Percentiles rank a stretch among this genome's conserved stretches.
Conservation (phyloP, 768 basidiomycete genomes). For the Ramaria rubella region DNA sequence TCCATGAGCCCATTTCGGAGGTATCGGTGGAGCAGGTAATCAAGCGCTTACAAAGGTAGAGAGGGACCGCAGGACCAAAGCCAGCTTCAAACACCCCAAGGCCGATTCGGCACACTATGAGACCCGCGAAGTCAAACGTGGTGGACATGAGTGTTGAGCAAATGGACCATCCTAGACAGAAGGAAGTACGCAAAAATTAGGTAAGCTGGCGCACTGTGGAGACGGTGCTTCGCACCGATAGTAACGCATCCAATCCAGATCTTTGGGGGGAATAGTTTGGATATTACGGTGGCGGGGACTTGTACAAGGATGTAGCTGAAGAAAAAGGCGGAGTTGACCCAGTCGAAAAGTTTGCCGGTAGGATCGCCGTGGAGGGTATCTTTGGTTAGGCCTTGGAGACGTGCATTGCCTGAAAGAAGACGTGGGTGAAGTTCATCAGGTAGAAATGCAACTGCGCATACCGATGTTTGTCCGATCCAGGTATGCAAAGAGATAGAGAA, state of each 20-base stretch:
- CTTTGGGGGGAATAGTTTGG: conserved; percentile 64
- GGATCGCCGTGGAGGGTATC: conserved; percentile 63
- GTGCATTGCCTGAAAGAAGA: conserved; percentile 47
- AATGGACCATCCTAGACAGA: conserved; percentile 52
- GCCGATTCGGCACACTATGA: conserved; percentile 51
- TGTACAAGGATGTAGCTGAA: conserved; percentile 71
- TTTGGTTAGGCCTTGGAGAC: conserved; percentile 60
- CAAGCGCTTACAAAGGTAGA: conserved; percentile 61
- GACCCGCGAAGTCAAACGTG: conserved; percentile 51
- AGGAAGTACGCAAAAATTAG: neutral
- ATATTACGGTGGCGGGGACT: conserved; percentile 56
- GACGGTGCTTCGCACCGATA: conserved; percentile 26
- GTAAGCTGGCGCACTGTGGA: neutral
- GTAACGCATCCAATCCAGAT: conserved; percentile 61
- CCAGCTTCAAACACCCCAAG: conserved; percentile 76
- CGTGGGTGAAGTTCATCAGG: neutral
- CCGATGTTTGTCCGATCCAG: conserved; percentile 72
- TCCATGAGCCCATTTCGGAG: neutral
- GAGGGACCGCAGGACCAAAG: conserved; percentile 69
- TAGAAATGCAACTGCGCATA: neutral
- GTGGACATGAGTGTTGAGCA: conserved; percentile 69
- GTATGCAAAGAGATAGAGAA: conserved; percentile 26
- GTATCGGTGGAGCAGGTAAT: neutral
- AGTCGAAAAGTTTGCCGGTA: conserved; percentile 65
- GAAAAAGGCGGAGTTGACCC: conserved; percentile 73